A percentile compares a stretch with the other conserved stretches of the same genome.
These are phyloP conservation scores for Themeda triandra DNA, from an alignment of 176 grass and related monocot species.

Conservation along the genomic window DNA sequence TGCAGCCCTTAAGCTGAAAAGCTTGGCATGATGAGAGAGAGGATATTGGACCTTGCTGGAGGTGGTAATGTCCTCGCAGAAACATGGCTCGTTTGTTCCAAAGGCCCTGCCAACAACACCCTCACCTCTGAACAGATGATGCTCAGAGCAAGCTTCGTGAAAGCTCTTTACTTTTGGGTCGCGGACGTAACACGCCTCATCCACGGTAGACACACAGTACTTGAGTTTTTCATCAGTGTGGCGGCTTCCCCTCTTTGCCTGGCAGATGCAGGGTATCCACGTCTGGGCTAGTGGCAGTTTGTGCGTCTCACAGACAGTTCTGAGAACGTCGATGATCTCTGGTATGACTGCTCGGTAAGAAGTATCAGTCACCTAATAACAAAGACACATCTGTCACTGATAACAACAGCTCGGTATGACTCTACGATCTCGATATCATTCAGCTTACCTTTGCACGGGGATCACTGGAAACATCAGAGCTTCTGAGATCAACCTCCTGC, in stretches of 20 bases:
- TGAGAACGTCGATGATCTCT: conserved; percentile 65
- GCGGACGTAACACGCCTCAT: conserved; percentile 62
- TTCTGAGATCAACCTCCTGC: conserved; percentile 90
- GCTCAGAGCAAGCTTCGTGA: conserved; percentile 93
- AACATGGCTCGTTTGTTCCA: conserved; percentile 76
- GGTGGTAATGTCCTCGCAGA: conserved; percentile 55
- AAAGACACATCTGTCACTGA: conserved; percentile 21
- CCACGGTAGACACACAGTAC: conserved; percentile 74
- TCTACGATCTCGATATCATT: not conserved
- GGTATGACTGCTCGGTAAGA: conserved; percentile 61
- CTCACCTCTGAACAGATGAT: conserved; percentile 91
- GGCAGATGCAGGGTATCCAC: conserved; percentile 82
- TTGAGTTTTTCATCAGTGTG: conserved; percentile 73
- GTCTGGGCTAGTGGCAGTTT: conserved; percentile 80
- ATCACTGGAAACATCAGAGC: conserved; percentile 45
- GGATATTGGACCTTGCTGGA: conserved; percentile 76
- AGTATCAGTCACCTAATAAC: conserved; percentile 55
- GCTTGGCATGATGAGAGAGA: conserved; percentile 83
- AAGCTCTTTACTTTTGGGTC: conserved; percentile 50
- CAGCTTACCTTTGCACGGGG: conserved; percentile 54
- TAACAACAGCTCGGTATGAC: not conserved
- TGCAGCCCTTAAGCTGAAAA: conserved; percentile 72
- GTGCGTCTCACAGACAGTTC: conserved; percentile 60
- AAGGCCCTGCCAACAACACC: conserved; percentile 84
- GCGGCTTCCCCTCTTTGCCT: conserved; percentile 63